A percentile compares a stretch with the other conserved stretches of the same genome.
phyloP scores from a whole-genome alignment of 78 protist genomes.

The Emiliania huxleyi region DNA sequence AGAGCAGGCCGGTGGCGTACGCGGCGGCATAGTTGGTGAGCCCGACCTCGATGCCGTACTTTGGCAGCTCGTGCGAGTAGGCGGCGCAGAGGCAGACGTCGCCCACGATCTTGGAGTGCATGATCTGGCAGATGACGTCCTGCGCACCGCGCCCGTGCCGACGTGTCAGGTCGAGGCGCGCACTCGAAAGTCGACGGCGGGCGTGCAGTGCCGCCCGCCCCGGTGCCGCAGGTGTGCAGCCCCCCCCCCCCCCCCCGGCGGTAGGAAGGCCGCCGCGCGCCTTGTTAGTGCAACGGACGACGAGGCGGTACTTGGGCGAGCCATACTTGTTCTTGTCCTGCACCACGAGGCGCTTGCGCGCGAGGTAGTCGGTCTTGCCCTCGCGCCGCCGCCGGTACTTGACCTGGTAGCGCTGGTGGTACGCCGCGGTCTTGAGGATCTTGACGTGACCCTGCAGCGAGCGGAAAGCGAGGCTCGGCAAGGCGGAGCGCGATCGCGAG shows the following conservation, averaged over 20 bases:
- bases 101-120: constrained; percentile 85
- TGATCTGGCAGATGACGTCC: constrained; percentile 90
- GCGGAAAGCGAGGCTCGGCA: no score
- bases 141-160: background rate
- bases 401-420: constrained; percentile 94
- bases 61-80: constrained; percentile 58
- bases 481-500: no score
- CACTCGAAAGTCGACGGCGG: background rate
- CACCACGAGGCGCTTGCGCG: constrained; percentile 83
- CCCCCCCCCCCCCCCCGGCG: no score
- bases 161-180: background rate
- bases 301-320: constrained; percentile 96
- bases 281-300: constrained; percentile 89
- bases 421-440: constrained; percentile 89
- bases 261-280: background rate
- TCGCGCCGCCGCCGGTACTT: constrained; percentile 85
- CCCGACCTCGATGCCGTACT: constrained; percentile 71
- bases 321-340: constrained; percentile 96
- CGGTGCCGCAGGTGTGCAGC: no score
- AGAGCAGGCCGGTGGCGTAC: constrained; percentile 73
- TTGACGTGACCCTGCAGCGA: constrained; percentile 95
- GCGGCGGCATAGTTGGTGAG: constrained; percentile 96
- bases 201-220: background rate
- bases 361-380: constrained; percentile 98
- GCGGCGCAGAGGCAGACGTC: constrained; percentile 73